Evolutionary conservation across 2,329 filamentous ascomycete species (phyloP).

Genomic region (Diplodia sapinea): DNA sequence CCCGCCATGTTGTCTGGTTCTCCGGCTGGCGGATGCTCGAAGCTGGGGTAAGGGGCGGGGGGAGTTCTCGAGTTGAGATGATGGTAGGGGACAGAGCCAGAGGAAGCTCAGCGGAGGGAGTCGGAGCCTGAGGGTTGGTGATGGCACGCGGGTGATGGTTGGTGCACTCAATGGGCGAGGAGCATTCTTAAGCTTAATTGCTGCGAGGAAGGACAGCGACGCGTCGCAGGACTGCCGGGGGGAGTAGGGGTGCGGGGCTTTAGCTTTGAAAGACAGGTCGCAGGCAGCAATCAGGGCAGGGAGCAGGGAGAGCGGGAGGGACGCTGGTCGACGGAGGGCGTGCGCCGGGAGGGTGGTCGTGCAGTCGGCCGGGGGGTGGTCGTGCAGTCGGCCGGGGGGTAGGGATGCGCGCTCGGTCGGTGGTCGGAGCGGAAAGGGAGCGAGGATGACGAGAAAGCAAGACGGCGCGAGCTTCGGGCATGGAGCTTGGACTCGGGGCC

Average conservation of each 20-base stretch:
- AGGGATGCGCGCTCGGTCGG: slow-evolving; percentile 27
- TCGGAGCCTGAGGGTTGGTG: neutral
- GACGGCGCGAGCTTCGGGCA: neutral
- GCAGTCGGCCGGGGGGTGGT: no score
- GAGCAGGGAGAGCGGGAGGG: slow-evolving; percentile 20
- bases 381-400: slow-evolving; percentile 23
- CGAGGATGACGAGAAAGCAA: slow-evolving; percentile 14
- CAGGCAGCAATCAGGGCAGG: slow-evolving; percentile 2
- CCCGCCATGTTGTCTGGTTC: slow-evolving; percentile 70
- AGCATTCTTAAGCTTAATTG: slow-evolving; percentile 23
- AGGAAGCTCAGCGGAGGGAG: neutral
- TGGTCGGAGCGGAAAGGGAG: slow-evolving; percentile 26
- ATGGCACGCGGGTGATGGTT: neutral
- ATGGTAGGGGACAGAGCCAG: neutral
- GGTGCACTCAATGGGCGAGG: slow-evolving; percentile 7
- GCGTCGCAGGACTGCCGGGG: neutral
- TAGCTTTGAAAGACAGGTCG: slow-evolving; percentile 7
- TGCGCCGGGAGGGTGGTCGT: no score
- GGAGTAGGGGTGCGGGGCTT: neutral
- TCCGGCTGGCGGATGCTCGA: neutral
- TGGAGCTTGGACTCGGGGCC: slow-evolving; percentile 28
- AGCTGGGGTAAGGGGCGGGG: neutral
- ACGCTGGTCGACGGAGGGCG: neutral
- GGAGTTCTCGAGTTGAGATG: neutral
- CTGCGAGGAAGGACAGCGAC: slow-evolving; percentile 4